Conservation (phyloP, 768 basidiomycete species). For the Gymnopilus dilepis region DNA sequence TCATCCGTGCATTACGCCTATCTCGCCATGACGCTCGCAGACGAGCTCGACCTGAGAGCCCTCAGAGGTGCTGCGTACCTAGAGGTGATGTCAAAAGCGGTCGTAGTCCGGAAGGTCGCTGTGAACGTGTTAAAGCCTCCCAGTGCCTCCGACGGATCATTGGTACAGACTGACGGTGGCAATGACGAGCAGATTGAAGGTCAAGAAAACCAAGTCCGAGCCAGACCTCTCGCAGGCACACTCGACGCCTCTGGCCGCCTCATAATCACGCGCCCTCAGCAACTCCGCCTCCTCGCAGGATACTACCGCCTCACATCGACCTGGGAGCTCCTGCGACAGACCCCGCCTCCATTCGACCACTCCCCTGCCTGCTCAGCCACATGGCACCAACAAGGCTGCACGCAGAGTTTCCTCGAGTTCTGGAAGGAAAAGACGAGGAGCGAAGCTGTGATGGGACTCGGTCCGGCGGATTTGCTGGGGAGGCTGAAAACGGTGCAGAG, state of each 20-base stretch:
- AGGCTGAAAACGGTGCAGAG: conserved; percentile 64
- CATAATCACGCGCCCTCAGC: conserved; percentile 61
- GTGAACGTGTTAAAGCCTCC: conserved; percentile 33
- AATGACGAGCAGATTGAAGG: background rate
- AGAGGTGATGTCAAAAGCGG: conserved; percentile 72
- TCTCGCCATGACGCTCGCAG: conserved; percentile 73
- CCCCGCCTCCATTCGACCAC: conserved; percentile 69
- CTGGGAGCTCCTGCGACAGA: conserved; percentile 67
- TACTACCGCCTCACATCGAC: conserved; percentile 69
- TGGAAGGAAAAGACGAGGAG: conserved; percentile 78
- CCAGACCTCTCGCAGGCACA: conserved; percentile 37
- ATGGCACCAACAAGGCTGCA: conserved; percentile 77
- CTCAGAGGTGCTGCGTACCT: conserved; percentile 72
- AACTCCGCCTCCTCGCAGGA: conserved; percentile 68
- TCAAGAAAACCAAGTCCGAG: conserved; percentile 21
- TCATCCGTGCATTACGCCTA: conserved; percentile 70
- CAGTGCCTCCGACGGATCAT: background rate
- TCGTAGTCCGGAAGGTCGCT: conserved; percentile 43
- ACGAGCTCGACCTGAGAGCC: conserved; percentile 65
- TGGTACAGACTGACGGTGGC: background rate
- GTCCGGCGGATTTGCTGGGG: conserved; percentile 70
- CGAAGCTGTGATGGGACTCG: conserved; percentile 63
- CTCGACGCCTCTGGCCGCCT: conserved; percentile 37
- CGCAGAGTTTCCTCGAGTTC: conserved; percentile 76
- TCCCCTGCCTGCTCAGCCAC: conserved; percentile 64